phyloP scores from a whole-genome alignment of 169 alveolate genomes.

The Perkinsus marinus region DNA sequence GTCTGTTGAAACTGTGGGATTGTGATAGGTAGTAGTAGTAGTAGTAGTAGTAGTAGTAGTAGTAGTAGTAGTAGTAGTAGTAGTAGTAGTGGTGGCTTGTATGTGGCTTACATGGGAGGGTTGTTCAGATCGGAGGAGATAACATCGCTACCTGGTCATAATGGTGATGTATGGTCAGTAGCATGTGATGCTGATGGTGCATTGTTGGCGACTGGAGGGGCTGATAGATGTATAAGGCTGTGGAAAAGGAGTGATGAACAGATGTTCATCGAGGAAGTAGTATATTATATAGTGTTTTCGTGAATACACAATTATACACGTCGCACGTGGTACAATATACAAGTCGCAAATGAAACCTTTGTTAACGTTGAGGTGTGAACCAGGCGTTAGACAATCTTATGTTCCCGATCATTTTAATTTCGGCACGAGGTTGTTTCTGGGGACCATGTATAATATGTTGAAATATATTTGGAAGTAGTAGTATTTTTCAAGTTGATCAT shows the following conservation, averaged over 20 bases:
- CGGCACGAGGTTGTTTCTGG: too few relatives aligned
- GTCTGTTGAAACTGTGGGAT: neutral
- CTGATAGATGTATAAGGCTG: conserved; percentile 3
- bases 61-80: neutral
- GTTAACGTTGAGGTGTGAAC: too few relatives aligned
- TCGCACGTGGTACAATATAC: neutral
- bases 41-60: neutral
- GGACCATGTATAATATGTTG: too few relatives aligned
- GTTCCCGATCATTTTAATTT: too few relatives aligned
- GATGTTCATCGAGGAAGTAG: conserved; percentile 18
- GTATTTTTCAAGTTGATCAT: too few relatives aligned
- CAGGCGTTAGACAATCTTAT: too few relatives aligned
- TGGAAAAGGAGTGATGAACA: conserved; percentile 28
- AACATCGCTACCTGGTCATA: conserved; percentile 24
- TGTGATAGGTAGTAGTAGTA: neutral
- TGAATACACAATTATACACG: too few relatives aligned
- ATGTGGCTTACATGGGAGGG: neutral
- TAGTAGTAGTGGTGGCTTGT: neutral
- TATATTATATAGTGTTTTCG: too few relatives aligned
- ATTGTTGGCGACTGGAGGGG: conserved; percentile 27
- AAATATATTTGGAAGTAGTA: too few relatives aligned
- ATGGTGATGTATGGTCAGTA: conserved; percentile 18
- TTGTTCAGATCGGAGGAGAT: neutral
- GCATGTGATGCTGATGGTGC: conserved; percentile 11
- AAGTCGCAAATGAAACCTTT: too few relatives aligned